Evolutionary conservation across 805 yeast species (phyloP).

Genomic region (Candida wancherniae): DNA sequence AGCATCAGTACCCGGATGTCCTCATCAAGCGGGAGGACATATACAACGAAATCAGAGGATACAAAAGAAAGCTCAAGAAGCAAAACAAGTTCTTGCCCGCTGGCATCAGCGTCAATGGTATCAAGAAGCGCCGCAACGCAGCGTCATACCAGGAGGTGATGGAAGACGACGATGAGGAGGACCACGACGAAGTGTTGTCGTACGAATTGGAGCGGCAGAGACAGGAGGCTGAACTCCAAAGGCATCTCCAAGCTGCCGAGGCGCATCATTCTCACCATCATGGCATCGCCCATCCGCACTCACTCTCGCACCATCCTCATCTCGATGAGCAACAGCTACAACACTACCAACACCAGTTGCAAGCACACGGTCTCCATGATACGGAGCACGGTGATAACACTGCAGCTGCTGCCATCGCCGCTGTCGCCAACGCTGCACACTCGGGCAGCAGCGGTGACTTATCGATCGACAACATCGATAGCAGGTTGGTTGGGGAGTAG

Average conservation of each 20-base stretch:
- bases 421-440: conserved; percentile 32
- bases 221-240: conserved; percentile 20
- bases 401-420: conserved; percentile 40
- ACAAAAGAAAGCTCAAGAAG: conserved; percentile 46
- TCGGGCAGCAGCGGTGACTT: conserved; percentile 28
- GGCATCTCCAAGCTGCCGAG: conserved; percentile 20
- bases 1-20: conserved; percentile 49
- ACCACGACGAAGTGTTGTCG: conserved; percentile 20
- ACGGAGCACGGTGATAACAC: conserved; percentile 16
- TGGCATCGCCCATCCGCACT: conserved; percentile 13
- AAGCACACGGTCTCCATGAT: conserved; percentile 24
- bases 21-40: conserved; percentile 54
- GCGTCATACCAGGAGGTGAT: conserved; percentile 16
- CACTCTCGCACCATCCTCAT: conserved; percentile 19
- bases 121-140: conserved; percentile 15
- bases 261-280: conserved; percentile 12
- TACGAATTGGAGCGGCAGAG: conserved; percentile 18
- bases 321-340: conserved; percentile 24
- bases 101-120: conserved; percentile 9
- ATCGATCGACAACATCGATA: conserved; percentile 42
- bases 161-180: conserved; percentile 21
- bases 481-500: conserved; percentile 41
- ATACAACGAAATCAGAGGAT: conserved; percentile 52
- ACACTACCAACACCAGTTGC: conserved; percentile 25
- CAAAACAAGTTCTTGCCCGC: conserved; percentile 27